A percentile compares a stretch with the other conserved stretches of the same genome.
These are phyloP conservation scores for Thraustochytrium sp. DNA, from an alignment of 352 stramenopile genomes.

Conservation along the genomic window DNA sequence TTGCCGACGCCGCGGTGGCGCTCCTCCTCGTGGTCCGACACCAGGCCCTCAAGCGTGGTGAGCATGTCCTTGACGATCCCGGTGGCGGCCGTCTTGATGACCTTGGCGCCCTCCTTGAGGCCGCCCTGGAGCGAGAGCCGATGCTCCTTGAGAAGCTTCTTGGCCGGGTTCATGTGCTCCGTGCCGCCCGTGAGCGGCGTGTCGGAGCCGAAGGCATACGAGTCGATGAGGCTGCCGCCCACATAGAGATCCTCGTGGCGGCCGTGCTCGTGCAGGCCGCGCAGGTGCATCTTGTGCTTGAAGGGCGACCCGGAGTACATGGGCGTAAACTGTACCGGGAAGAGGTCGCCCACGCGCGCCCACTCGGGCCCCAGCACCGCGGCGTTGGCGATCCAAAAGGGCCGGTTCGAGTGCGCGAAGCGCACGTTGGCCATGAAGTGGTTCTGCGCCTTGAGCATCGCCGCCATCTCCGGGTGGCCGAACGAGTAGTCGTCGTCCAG, in stretches of 20 bases:
- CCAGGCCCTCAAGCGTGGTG: background rate
- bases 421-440: background rate
- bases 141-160: background rate
- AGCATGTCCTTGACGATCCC: background rate
- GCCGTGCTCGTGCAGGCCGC: background rate
- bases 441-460: background rate
- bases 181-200: background rate
- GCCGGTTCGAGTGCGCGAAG: background rate
- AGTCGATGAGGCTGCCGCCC: slow-evolving; percentile 41
- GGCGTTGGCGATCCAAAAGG: slow-evolving; percentile 38
- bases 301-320: slow-evolving; percentile 32
- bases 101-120: background rate
- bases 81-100: background rate
- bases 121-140: background rate
- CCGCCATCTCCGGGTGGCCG: background rate
- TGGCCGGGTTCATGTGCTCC: background rate
- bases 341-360: background rate
- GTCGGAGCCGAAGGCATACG: slow-evolving; percentile 22
- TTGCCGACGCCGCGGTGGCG: background rate
- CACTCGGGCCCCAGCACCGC: slow-evolving; percentile 10
- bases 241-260: background rate
- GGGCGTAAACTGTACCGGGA: slow-evolving; percentile 37
- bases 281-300: slow-evolving; percentile 1
- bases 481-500: slow-evolving; percentile 30
- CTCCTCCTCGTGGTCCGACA: background rate